phyloP scores from a whole-genome alignment of 2,329 filamentous ascomycete genomes.

The Purpureocillium takamizusanense region DNA sequence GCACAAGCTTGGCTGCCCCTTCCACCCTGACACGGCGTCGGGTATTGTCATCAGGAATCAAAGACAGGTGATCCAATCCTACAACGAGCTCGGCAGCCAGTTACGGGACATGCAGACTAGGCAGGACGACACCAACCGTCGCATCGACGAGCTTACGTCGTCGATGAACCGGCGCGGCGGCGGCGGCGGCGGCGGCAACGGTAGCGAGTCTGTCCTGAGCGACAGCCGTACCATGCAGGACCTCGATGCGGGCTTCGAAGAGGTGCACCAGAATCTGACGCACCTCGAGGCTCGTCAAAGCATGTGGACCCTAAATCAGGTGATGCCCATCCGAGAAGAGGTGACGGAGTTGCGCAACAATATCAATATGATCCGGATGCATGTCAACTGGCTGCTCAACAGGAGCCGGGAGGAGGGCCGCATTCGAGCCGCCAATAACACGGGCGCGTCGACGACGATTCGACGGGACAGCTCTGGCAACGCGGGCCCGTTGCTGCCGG shows the following conservation, averaged over 20 bases:
- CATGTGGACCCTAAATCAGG: slow-evolving; percentile 53
- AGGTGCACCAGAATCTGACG: slow-evolving; percentile 45
- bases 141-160: slow-evolving; percentile 29
- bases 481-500: slow-evolving; percentile 17
- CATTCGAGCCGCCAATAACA: slow-evolving; percentile 25
- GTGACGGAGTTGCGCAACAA: slow-evolving; percentile 51
- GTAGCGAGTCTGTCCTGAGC: slow-evolving; percentile 33
- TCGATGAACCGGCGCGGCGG: slow-evolving; percentile 22
- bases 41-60: slow-evolving; percentile 41
- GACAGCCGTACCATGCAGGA: slow-evolving; percentile 37
- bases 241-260: slow-evolving; percentile 38
- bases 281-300: slow-evolving; percentile 52
- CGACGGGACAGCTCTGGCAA: slow-evolving; percentile 21
- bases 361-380: slow-evolving; percentile 49
- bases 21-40: slow-evolving; percentile 39
- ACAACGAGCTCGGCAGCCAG: slow-evolving; percentile 23
- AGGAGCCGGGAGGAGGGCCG: slow-evolving; percentile 38
- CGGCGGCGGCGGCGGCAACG: slow-evolving; percentile 3
- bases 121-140: slow-evolving; percentile 23
- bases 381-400: slow-evolving; percentile 50
- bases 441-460: slow-evolving; percentile 19
- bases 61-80: slow-evolving; percentile 36
- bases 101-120: slow-evolving; percentile 23
- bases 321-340: slow-evolving; percentile 52
- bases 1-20: slow-evolving; percentile 41